Evolutionary conservation across 129 eudicot genomes (phyloP), one percentile per base, ranked within the genome.

Genomic region (Saposhnikovia divaricata): DNA sequence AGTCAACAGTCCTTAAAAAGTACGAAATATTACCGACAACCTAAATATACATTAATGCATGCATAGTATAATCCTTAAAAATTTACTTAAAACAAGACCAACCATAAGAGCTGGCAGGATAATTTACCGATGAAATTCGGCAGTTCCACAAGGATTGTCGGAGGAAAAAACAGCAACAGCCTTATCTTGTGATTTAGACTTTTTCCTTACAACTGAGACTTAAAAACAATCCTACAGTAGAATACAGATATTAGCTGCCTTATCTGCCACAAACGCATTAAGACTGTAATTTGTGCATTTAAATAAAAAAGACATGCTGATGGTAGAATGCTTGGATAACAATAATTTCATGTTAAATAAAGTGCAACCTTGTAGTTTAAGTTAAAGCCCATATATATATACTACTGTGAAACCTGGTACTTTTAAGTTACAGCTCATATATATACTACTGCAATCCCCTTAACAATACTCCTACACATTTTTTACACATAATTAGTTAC

Each of bases 101-200:
- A 92, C 98, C 98, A 85, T 88, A 84, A 82, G 80, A 84, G 68
- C 96, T 88, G 98, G 37, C 97, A 83, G 96, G 93, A 82, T 94
- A 94, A 83, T 92, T 94, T 66, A 97, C 98, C 72, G 97, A 92
- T 55, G 98, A 94, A 74, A 91, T 94, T 94, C 96, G 55, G 98
- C 91, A 47, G 96, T 90, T 42, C 97, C 97, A 75, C 91, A 93
- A 47, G 96, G 89, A 84, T 84, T 94, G 85, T 94, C 97, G 25
- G 97, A 4, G 45, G 45, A 8, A 7, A 43, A 43, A 43, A 94
- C 96, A 71, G 92, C 97, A 85, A 94, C 96, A 77, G 98, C 96
- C 85, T 90, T 94, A 80, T 86, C 90, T 83, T 77, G 80, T 73
- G 90, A 83, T 63, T 89, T 96, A 77, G 96, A 92, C 77, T 45